These are phyloP conservation scores for Plasmodium blacklocki DNA, from an alignment of 169 alveolate species.

Conservation along the genomic window DNA sequence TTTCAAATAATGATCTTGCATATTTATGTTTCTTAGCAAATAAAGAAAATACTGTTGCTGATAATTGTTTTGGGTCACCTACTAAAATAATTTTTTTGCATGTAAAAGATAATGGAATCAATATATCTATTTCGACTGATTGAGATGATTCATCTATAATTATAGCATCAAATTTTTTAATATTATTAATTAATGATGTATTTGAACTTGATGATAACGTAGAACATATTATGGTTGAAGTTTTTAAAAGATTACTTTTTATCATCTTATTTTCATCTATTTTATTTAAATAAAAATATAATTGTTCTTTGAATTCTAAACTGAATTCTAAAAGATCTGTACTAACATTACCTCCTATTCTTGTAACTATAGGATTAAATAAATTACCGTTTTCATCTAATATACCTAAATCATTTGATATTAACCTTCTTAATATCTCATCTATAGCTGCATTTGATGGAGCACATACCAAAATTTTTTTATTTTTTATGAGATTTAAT, in stretches of 20 bases:
- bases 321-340: slow-evolving; percentile 90
- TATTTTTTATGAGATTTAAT: slow-evolving; percentile 30
- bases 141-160: slow-evolving; percentile 99
- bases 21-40: slow-evolving; percentile 87
- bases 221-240: slow-evolving; percentile 91
- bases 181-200: slow-evolving; percentile 82
- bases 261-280: slow-evolving; percentile 35
- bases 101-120: slow-evolving; percentile 88
- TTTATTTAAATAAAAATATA: slow-evolving; percentile 74
- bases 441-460: slow-evolving; percentile 99
- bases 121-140: slow-evolving; percentile 89
- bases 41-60: slow-evolving; percentile 96
- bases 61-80: slow-evolving; percentile 98
- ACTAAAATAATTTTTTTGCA: slow-evolving; percentile 92
- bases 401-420: slow-evolving; percentile 85
- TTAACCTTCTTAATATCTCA: slow-evolving; percentile 95
- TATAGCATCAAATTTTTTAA: slow-evolving; percentile 93
- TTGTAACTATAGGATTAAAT: slow-evolving; percentile 89
- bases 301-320: slow-evolving; percentile 87
- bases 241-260: slow-evolving; percentile 85
- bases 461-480: slow-evolving; percentile 96
- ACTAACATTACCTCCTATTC: slow-evolving; percentile 93
- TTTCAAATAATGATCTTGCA: slow-evolving; percentile 90
- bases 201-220: slow-evolving; percentile 94
- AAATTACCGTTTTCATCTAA: slow-evolving; percentile 89